phyloP scores from a whole-genome alignment of 352 stramenopile species.

The Globisporangium paroecandrum region DNA sequence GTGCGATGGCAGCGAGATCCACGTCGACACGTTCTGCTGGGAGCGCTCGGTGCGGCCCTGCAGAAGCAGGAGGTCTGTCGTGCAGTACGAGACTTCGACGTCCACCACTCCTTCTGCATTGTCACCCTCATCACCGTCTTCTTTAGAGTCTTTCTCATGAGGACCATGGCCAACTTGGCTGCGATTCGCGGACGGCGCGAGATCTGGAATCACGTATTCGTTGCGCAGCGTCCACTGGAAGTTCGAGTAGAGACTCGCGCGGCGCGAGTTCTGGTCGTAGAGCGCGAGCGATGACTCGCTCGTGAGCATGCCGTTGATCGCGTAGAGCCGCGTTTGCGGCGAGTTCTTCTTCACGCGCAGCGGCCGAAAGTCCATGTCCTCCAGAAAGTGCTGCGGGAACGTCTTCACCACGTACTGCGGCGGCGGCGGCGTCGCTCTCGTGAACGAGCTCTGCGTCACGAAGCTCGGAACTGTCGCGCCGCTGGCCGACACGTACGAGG shows the following conservation, averaged over 20 bases:
- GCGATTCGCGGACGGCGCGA: conserved; percentile 21
- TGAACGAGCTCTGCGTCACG: conserved; percentile 1
- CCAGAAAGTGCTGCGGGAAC: conserved; percentile 82
- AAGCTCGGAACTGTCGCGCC: conserved; percentile 14
- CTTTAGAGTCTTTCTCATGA: neutral
- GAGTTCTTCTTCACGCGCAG: conserved; percentile 81
- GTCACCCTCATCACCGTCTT: neutral
- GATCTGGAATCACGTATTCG: conserved; percentile 60
- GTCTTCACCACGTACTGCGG: conserved; percentile 70
- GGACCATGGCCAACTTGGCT: neutral
- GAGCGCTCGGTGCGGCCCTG: conserved; percentile 42
- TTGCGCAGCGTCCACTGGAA: conserved; percentile 75
- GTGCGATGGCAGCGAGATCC: conserved; percentile 77
- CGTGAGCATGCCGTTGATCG: conserved; percentile 70
- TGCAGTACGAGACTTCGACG: conserved; percentile 75
- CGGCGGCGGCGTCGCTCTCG: neutral
- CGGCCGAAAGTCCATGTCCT: conserved; percentile 81
- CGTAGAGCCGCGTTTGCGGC: conserved; percentile 55
- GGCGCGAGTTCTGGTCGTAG: conserved; percentile 53
- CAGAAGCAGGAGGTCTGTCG: conserved; percentile 79
- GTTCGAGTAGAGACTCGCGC: conserved; percentile 68
- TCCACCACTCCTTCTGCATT: conserved; percentile 30
- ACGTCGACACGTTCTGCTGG: conserved; percentile 54
- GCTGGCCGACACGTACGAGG: conserved; percentile 16
- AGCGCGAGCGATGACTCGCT: conserved; percentile 71